These are phyloP conservation scores for Dovyalis caffra DNA, from an alignment of 345 rosid genomes.

Conservation along the genomic window DNA sequence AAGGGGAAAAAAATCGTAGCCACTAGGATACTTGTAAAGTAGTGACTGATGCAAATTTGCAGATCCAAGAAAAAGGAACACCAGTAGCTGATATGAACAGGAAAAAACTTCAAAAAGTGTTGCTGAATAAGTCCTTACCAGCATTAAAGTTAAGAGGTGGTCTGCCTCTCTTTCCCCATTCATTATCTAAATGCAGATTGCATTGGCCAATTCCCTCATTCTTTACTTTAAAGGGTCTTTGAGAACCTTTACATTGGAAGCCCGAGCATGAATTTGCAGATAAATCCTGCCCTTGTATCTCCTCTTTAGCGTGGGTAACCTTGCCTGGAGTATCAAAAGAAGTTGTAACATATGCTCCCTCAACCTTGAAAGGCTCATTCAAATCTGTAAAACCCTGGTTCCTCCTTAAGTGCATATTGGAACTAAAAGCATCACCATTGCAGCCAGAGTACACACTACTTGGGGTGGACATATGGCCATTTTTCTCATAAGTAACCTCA, in stretches of 20 bases:
- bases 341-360: conserved; percentile 37
- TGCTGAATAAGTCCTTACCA: conserved; percentile 24
- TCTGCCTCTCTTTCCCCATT: conserved; percentile 30
- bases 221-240: conserved; percentile 29
- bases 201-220: conserved; percentile 25
- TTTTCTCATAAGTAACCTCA: conserved; percentile 18
- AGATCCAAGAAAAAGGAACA: not conserved
- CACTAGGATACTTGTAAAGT: not conserved
- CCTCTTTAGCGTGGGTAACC: conserved; percentile 19
- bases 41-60: not conserved
- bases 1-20: not conserved
- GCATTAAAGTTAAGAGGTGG: conserved; percentile 19
- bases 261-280: conserved; percentile 24
- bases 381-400: conserved; percentile 39
- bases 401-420: conserved; percentile 25
- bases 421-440: conserved; percentile 31
- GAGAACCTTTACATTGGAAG: conserved; percentile 27
- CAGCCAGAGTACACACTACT: conserved; percentile 17
- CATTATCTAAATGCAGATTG: conserved; percentile 35
- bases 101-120: not conserved
- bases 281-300: conserved; percentile 20
- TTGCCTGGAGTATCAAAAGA: conserved; percentile 18
- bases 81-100: not conserved
- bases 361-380: conserved; percentile 51
- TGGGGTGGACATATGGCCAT: conserved; percentile 11